Evolutionary conservation across 352 stramenopile genomes (phyloP).

Genomic region (Phytophthora uliginosa): DNA sequence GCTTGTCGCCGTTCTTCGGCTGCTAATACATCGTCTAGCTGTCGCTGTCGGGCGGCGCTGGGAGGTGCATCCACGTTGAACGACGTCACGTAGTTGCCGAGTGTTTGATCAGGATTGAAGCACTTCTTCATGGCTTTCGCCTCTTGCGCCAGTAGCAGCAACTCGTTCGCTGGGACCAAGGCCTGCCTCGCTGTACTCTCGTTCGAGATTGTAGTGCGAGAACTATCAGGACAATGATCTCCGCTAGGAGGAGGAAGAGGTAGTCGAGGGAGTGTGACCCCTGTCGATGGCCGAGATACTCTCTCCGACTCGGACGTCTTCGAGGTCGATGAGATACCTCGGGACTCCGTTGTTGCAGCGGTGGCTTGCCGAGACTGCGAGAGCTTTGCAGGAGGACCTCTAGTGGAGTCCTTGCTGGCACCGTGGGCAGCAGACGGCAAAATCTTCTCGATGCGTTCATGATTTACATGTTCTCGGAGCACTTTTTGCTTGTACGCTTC

Average conservation of each 20-base stretch:
- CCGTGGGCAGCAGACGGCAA: slow-evolving; percentile 28
- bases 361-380: slow-evolving; percentile 9
- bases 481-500: slow-evolving; percentile 64
- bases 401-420: background rate
- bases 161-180: slow-evolving; percentile 67
- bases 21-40: slow-evolving; percentile 42
- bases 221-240: background rate
- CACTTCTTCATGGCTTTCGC: slow-evolving; percentile 23
- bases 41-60: slow-evolving; percentile 31
- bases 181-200: slow-evolving; percentile 17
- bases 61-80: slow-evolving; percentile 74
- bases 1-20: slow-evolving; percentile 45
- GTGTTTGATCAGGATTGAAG: slow-evolving; percentile 35
- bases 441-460: slow-evolving; percentile 58
- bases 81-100: slow-evolving; percentile 55
- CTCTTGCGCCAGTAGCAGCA: slow-evolving; percentile 53
- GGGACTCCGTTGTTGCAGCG: background rate
- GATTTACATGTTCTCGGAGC: slow-evolving; percentile 55
- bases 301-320: background rate
- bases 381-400: slow-evolving; percentile 5
- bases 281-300: background rate
- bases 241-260: background rate
- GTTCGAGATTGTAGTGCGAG: background rate
- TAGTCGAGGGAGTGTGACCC: background rate
- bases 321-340: background rate